A percentile compares a stretch with the other conserved stretches of the same genome.
These are phyloP conservation scores for Lepiota brunneoincarnata DNA, from an alignment of 768 basidiomycete species.

Conservation along the genomic window DNA sequence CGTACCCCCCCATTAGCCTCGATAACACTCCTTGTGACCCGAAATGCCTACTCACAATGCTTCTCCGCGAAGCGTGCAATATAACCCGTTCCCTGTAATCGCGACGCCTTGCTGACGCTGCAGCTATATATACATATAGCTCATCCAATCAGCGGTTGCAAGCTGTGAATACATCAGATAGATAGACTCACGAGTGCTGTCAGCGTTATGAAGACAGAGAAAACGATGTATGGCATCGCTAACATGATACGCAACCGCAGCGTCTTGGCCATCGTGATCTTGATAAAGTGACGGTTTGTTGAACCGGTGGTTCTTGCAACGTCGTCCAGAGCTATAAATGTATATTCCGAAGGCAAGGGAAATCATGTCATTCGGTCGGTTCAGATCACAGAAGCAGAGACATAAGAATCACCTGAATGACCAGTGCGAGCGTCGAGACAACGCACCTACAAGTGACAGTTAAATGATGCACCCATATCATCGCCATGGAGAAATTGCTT, in stretches of 20 bases:
- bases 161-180: neutral
- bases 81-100: conserved; percentile 42
- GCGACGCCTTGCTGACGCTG: conserved; percentile 19
- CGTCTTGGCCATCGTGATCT: conserved; percentile 12
- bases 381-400: conserved; percentile 19
- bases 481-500: conserved; percentile 14
- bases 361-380: too few species aligned
- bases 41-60: conserved; percentile 31
- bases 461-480: neutral
- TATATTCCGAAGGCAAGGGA: conserved; percentile 2
- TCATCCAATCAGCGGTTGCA: neutral
- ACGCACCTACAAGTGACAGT: conserved; percentile 18
- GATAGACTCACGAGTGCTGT: conserved; percentile 34
- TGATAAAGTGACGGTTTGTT: conserved; percentile 13
- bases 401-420: conserved; percentile 22
- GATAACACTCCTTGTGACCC: neutral
- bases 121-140: conserved; percentile 12
- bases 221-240: conserved; percentile 33
- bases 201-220: conserved; percentile 36
- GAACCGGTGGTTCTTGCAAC: conserved; percentile 20
- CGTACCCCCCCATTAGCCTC: neutral
- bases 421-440: conserved; percentile 21
- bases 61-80: conserved; percentile 38
- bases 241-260: conserved; percentile 13
- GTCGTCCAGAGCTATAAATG: conserved; percentile 21